Base-by-base conservation (phyloP, 768 basidiomycete genomes). In the Leccinellum rugosiceps region DNA sequence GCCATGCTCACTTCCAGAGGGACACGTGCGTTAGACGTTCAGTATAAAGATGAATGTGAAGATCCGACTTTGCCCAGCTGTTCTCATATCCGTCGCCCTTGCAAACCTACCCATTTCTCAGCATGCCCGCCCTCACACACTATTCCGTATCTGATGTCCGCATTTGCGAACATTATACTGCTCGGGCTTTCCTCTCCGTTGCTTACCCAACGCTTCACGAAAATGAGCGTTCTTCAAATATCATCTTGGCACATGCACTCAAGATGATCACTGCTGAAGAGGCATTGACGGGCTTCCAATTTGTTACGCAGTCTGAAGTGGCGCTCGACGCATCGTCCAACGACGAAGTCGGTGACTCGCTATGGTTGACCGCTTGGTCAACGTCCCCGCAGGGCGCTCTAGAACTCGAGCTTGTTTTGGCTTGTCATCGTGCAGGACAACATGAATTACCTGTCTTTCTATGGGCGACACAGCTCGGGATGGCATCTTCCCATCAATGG, bases 381-480 rank as follows among this genome's bases (percentile, higher is more conserved):
- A 62, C 63, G 4, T 66, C 72, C 17, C 50, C 72, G n/a, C 63
- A 69, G 14, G 67, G 68, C 34, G 58, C 59, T 13, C 68, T 62
- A 23, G 67, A 68, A 1, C 74, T 82, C 47, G 77, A 80, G 25
- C 58, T 82, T 43, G 73, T 80, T 38, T 53, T 85, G 45, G 74
- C 82, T 13, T 84, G 82, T 61, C 75, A 78, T 50, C 68, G 68
- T 47, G 77, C 74, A 56, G 73, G 72, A 19, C 59, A 76, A 45
- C 78, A 83, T 50, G 72, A 78, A 47, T 75, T 82, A 53, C 84
- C 83, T 28, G 69, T 83, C 55, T 85, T 84, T 65, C 60, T 84
- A 38, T 83, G 80, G 78, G 71, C 76, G 17, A 70, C 75, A 8
- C 70, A 68, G 21, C 65, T 56, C 46, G 58, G 65, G 15, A 62